These are phyloP conservation scores for Glutinoglossum americanum DNA, from an alignment of 495 filamentous ascomycete genomes.

Conservation along the genomic window DNA sequence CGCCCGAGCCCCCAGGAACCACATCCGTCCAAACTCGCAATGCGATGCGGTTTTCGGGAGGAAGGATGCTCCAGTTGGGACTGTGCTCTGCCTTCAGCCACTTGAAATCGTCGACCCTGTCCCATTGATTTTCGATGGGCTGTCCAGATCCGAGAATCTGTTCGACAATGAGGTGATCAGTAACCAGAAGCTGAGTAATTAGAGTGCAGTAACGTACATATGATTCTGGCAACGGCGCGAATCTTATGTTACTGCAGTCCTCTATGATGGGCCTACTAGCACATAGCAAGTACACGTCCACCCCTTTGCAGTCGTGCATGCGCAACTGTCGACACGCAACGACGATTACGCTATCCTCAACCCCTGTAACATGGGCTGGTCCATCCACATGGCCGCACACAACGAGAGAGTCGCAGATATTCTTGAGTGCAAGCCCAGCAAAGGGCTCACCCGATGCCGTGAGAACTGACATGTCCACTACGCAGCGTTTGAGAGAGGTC, in stretches of 20 bases:
- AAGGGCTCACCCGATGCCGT: slow-evolving; percentile 42
- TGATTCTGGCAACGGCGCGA: slow-evolving; percentile 46
- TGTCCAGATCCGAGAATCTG: background rate
- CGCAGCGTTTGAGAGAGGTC: slow-evolving; percentile 44
- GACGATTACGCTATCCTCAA: slow-evolving; percentile 54
- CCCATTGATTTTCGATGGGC: slow-evolving; percentile 41
- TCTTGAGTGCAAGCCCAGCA: slow-evolving; percentile 49
- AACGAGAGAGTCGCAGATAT: slow-evolving; percentile 44
- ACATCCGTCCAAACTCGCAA: slow-evolving; percentile 48
- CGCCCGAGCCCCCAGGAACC: slow-evolving; percentile 38
- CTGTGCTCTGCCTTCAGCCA: slow-evolving; percentile 76
- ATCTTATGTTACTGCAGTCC: slow-evolving; percentile 55
- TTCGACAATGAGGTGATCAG: background rate
- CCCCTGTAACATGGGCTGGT: slow-evolving; percentile 55
- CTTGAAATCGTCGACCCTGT: slow-evolving; percentile 89
- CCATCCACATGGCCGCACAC: slow-evolving; percentile 60
- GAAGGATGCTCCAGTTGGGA: slow-evolving; percentile 67
- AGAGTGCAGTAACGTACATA: slow-evolving; percentile 32
- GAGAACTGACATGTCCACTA: slow-evolving; percentile 58
- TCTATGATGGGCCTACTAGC: slow-evolving; percentile 83
- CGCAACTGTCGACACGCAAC: slow-evolving; percentile 64
- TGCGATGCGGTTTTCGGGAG: slow-evolving; percentile 33
- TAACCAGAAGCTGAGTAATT: background rate
- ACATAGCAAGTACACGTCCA: slow-evolving; percentile 64
- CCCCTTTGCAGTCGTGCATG: slow-evolving; percentile 65